Evolutionary conservation across 768 basidiomycete genomes (phyloP).

Genomic region (Multifurca ochricompacta): DNA sequence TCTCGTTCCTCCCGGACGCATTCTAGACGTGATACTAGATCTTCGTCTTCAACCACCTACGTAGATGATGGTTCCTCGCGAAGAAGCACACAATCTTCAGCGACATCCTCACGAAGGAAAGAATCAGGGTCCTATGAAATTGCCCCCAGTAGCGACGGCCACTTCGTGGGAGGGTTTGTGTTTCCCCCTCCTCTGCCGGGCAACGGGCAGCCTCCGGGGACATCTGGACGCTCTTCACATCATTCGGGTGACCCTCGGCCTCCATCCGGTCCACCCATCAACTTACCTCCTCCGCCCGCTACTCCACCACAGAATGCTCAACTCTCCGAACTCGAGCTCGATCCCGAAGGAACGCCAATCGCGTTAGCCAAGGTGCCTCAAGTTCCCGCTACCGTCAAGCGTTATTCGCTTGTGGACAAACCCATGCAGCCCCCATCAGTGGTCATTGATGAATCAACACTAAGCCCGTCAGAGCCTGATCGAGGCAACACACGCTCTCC

Average conservation of each 20-base stretch:
- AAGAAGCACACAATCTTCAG: constrained; percentile 1
- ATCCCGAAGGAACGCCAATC: constrained; percentile 22
- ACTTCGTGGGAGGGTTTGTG: constrained; percentile 48
- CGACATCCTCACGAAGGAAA: constrained; percentile 21
- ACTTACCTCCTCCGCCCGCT: background rate
- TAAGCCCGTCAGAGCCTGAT: constrained; percentile 20
- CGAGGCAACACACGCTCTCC: constrained; percentile 19
- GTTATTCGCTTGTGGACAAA: constrained; percentile 73
- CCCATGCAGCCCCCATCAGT: constrained; percentile 47
- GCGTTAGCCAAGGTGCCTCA: constrained; percentile 30
- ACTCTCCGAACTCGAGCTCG: constrained; percentile 17
- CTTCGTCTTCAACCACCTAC: constrained; percentile 28
- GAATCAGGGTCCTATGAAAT: constrained; percentile 17
- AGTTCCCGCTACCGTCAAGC: constrained; percentile 64
- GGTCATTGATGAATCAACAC: constrained; percentile 42
- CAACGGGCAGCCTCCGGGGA: constrained; percentile 7
- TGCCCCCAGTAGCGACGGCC: constrained; percentile 30
- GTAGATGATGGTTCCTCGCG: constrained; percentile 26
- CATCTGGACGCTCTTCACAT: constrained; percentile 5
- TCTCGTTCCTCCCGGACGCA: constrained; percentile 48
- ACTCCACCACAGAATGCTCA: constrained; percentile 13
- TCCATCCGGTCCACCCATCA: background rate
- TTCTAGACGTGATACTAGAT: constrained; percentile 30
- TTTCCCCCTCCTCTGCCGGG: constrained; percentile 18
- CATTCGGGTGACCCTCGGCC: constrained; percentile 3